A percentile compares a stretch with the other conserved stretches of the same genome.
Conservation (phyloP, 2,329 filamentous ascomycete species). For the Sclerotinia glacialis region DNA sequence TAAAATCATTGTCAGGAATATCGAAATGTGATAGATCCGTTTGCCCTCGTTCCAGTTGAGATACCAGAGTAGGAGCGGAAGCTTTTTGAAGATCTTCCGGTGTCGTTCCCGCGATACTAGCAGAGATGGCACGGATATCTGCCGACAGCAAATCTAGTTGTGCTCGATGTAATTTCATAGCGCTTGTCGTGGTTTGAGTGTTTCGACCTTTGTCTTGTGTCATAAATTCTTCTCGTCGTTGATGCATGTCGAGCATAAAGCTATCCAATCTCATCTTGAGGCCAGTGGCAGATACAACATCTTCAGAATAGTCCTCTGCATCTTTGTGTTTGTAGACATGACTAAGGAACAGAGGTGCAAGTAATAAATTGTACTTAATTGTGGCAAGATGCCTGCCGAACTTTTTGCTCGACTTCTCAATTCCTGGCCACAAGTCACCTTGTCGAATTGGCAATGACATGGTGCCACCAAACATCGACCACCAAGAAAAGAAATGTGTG, state of each 20-base stretch:
- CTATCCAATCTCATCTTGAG: constrained; percentile 93
- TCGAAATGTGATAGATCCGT: constrained; percentile 83
- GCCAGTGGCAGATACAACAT: constrained; percentile 86
- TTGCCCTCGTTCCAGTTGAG: constrained; percentile 54
- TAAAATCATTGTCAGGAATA: constrained; percentile 91
- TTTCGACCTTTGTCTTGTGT: constrained; percentile 74
- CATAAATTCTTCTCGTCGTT: constrained; percentile 87
- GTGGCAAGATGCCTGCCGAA: constrained; percentile 97
- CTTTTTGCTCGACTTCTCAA: constrained; percentile 97
- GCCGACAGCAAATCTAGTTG: constrained; percentile 89
- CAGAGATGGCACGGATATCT: constrained; percentile 90
- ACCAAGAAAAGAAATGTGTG: constrained; percentile 97
- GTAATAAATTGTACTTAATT: constrained; percentile 91
- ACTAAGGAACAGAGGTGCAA: constrained; percentile 90
- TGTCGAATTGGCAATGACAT: constrained; percentile 95
- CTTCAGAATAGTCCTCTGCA: constrained; percentile 75
- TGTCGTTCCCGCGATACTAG: constrained; percentile 78
- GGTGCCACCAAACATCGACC: constrained; percentile 91
- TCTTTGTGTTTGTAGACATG: constrained; percentile 99
- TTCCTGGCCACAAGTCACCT: constrained; percentile 83
- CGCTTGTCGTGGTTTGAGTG: constrained; percentile 76
- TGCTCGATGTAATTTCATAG: constrained; percentile 93
- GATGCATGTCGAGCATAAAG: constrained; percentile 95
- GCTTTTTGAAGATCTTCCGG: constrained; percentile 69
- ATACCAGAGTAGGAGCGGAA: constrained; percentile 49